Conservation (phyloP, 108 stramenopile species). For the Fragilaria radians region DNA sequence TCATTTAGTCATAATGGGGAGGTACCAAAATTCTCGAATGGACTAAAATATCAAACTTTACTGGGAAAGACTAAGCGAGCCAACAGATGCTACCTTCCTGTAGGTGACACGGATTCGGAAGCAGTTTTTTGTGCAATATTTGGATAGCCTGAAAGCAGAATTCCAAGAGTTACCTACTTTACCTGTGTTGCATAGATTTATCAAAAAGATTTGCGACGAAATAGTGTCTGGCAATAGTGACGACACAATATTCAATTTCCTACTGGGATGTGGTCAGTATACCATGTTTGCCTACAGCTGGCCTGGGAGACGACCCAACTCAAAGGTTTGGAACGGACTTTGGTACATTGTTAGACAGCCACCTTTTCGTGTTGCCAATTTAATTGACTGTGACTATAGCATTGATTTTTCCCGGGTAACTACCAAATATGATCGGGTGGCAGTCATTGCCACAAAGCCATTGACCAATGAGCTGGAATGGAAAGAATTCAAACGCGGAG, state of each 20-base stretch:
- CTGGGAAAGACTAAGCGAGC: slow-evolving; percentile 13
- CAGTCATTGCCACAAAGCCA: slow-evolving; percentile 80
- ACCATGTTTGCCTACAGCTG: slow-evolving; percentile 63
- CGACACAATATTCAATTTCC: slow-evolving; percentile 76
- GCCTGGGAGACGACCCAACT: slow-evolving; percentile 68
- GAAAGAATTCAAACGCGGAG: slow-evolving; percentile 57
- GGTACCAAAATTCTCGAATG: slow-evolving; percentile 39
- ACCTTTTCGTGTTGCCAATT: slow-evolving; percentile 29
- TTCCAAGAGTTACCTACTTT: slow-evolving; percentile 55
- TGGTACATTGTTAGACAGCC: slow-evolving; percentile 65
- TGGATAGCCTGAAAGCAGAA: slow-evolving; percentile 63
- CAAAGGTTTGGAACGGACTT: slow-evolving; percentile 75
- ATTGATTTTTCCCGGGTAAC: slow-evolving; percentile 54
- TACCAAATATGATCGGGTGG: slow-evolving; percentile 55
- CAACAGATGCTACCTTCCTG: slow-evolving; percentile 44
- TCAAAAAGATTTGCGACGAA: slow-evolving; percentile 47
- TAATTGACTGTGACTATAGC: slow-evolving; percentile 45
- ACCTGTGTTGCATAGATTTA: slow-evolving; percentile 53
- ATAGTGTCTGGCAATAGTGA: slow-evolving; percentile 41
- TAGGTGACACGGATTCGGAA: slow-evolving; percentile 81
- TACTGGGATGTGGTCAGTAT: slow-evolving; percentile 54
- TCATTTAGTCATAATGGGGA: slow-evolving; percentile 82
- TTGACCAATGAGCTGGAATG: slow-evolving; percentile 68
- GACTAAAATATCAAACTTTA: slow-evolving; percentile 8
- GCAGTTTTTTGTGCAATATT: slow-evolving; percentile 71